Conservation (phyloP, 495 filamentous ascomycete genomes). For the Tricharina praecox region DNA sequence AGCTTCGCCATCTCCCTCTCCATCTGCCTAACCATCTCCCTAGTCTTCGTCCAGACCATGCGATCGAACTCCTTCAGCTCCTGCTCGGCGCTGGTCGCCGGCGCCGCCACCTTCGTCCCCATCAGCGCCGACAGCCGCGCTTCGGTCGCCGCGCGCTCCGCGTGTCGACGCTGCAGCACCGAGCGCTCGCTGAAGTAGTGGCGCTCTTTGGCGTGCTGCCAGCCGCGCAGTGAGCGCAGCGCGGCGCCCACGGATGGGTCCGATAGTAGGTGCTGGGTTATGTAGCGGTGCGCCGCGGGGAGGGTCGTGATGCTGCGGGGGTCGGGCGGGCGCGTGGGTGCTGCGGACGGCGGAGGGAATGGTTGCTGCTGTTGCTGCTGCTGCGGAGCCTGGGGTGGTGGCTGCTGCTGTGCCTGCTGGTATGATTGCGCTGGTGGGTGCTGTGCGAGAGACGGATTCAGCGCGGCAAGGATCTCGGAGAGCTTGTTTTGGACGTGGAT, state of each 20-base stretch:
- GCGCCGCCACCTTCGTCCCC: not conserved
- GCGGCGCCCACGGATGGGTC: not conserved
- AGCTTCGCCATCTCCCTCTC: not conserved
- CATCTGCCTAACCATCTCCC: not conserved
- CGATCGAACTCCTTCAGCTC: slow-evolving; percentile 1
- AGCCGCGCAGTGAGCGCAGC: not conserved
- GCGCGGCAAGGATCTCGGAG: not conserved
- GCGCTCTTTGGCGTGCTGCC: slow-evolving; percentile 8
- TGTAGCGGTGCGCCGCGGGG: slow-evolving; percentile 6
- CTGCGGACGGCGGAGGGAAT: not conserved
- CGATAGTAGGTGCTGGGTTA: not conserved
- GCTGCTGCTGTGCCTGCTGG: not conserved
- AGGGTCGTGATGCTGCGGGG: slow-evolving; percentile 5
- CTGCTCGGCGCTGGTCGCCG: not conserved
- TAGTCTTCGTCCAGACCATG: not conserved
- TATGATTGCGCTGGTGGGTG: no score
- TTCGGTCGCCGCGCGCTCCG: slow-evolving; percentile 1
- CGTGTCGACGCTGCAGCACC: not conserved
- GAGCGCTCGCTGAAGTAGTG: not conserved
- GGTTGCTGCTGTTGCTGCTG: not conserved
- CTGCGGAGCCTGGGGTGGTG: not conserved
- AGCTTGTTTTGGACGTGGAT: not conserved
- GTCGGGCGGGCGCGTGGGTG: not conserved
- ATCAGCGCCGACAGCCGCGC: not conserved
- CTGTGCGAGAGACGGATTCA: slow-evolving; percentile 2